phyloP scores from a whole-genome alignment of 2,329 filamentous ascomycete species.

The Cercospora brassicicola region DNA sequence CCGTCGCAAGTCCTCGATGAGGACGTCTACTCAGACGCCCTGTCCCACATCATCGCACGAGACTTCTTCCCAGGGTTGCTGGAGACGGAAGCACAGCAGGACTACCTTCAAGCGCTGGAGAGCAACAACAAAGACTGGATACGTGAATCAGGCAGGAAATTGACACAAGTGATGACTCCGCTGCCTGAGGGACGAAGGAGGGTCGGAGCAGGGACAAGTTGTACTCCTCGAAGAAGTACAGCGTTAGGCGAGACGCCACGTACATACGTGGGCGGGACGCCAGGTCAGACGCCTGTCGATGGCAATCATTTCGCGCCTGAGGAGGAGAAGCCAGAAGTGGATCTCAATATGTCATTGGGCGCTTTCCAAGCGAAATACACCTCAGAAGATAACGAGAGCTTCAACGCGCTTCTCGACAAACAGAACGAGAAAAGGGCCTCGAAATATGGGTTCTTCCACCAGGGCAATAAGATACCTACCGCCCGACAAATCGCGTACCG shows the following conservation, averaged over 20 bases:
- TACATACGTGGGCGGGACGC: conserved; percentile 71
- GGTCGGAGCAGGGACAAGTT: conserved; percentile 42
- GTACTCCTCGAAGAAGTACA: conserved; percentile 34
- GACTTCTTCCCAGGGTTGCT: conserved; percentile 94
- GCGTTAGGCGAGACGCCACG: conserved; percentile 49
- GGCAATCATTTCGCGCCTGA: conserved; percentile 36
- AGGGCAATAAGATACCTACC: conserved; percentile 75
- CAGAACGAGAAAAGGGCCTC: conserved; percentile 82
- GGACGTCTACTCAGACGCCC: conserved; percentile 84
- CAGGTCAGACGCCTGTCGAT: conserved; percentile 53
- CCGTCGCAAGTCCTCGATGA: conserved; percentile 87
- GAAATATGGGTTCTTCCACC: conserved; percentile 87
- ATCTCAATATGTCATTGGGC: conserved; percentile 76
- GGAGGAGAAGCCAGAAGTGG: conserved; percentile 55
- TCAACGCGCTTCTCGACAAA: conserved; percentile 86
- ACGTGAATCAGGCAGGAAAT: conserved; percentile 66
- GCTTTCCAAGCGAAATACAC: conserved; percentile 92
- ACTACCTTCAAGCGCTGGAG: conserved; percentile 88
- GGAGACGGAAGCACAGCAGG: conserved; percentile 82
- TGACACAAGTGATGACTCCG: conserved; percentile 76
- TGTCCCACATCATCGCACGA: conserved; percentile 91
- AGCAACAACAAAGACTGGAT: conserved; percentile 87
- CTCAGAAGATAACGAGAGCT: conserved; percentile 96
- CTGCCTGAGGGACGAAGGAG: conserved; percentile 53
- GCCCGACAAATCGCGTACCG: conserved; percentile 61